Conservation (phyloP, 169 alveolate species). For the Eimeria acervulina region DNA sequence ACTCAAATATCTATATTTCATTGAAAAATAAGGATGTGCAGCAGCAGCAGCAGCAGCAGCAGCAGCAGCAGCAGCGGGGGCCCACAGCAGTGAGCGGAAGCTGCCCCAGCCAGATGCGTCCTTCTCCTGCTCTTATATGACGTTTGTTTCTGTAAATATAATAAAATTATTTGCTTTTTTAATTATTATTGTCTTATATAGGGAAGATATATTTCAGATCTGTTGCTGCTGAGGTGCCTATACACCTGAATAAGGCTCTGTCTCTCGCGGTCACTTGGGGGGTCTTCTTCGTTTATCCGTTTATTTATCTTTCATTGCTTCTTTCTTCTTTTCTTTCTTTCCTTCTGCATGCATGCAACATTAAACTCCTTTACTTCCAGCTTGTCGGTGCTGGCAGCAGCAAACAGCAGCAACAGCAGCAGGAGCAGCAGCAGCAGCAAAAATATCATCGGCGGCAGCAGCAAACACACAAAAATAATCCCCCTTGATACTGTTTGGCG, state of each 20-base stretch:
- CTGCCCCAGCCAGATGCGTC: slow-evolving; percentile 1
- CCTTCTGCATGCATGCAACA: no score
- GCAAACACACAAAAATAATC: no score
- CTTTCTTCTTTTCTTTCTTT: background rate
- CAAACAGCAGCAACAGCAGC: background rate
- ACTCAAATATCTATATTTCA: background rate
- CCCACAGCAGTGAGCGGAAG: slow-evolving; percentile 8
- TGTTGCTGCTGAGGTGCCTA: background rate
- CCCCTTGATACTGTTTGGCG: no score
- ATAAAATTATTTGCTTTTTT: background rate
- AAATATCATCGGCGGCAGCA: no score
- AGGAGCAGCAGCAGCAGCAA: no score
- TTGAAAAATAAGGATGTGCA: background rate
- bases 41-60: slow-evolving; percentile 21
- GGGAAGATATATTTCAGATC: background rate
- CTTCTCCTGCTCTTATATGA: background rate
- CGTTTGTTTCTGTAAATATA: background rate
- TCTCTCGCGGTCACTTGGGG: background rate
- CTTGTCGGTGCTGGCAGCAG: background rate
- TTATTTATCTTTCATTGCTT: background rate
- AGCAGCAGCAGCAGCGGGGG: slow-evolving; percentile 15
- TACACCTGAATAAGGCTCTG: background rate
- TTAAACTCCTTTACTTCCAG: no score
- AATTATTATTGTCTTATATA: background rate
- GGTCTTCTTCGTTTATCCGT: background rate